Evolutionary conservation across 2,329 filamentous ascomycete genomes (phyloP), one percentile per base, ranked within the genome.

Genomic region (Tympanopsis confertula): DNA sequence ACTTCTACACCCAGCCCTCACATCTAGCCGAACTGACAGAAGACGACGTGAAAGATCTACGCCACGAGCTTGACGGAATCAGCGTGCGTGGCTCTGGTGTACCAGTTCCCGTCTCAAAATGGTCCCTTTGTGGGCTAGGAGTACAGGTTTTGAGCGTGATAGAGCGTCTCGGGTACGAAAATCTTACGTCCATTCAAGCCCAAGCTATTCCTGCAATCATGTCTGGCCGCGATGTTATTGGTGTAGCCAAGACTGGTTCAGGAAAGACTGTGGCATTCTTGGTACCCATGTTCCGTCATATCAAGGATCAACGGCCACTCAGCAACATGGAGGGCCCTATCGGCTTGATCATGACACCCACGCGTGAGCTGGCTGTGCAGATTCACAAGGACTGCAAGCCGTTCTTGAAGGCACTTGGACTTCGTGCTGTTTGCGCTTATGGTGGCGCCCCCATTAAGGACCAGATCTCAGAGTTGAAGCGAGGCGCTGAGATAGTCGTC

Each of bases 221-320:
- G 85, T 94, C 88, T 19, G 91, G 91, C 7, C 78, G 87, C 47
- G 91, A 98, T 63, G 84, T 95, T 26, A 86, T 98, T 45, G 91
- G 88, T 46, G 87, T 98, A 38, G 91, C 91, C 14, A 96, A 96
- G 65, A 98, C 91, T 19, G 91, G 91, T 4, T 96, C 91, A 19
- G 91, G 91, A 55, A 98, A 98, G 65, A 98, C 91, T 0, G 78
- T 96, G 50, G 91, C 91, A 4, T 98, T 96, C 55, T 63, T 94
- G 20, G 72, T 98, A 33, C 91, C 91, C 26, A 95, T 96, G 86
- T 95, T 98, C 56, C 78, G 91, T 39, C 91, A 98, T 56, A 94
- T 96, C 62, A 91, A 89, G 58, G 91, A 96, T 52, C 91, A 98
- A 55, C 70, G 78, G 36, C 78, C 83, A 0, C 65, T 95, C 14